Evolutionary conservation across 208 protist genomes (phyloP).

Genomic region (Acanthamoeba polyphaga): DNA sequence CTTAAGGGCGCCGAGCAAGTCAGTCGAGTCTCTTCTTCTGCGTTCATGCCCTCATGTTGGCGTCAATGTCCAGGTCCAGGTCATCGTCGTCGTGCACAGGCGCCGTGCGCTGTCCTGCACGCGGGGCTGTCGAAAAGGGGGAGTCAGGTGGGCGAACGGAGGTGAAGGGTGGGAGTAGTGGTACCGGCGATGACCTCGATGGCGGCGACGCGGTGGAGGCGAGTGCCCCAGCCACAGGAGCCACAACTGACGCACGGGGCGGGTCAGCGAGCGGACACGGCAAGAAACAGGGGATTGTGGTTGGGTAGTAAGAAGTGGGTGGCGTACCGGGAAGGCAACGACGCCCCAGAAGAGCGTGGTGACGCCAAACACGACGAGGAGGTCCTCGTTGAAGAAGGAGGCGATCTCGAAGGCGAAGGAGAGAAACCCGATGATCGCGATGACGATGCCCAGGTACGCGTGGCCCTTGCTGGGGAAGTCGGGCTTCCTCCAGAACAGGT

Average conservation of each 20-base stretch:
- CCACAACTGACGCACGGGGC: not conserved
- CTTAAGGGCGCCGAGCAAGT: not conserved
- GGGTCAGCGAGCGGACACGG: too few species aligned
- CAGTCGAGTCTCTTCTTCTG: not conserved
- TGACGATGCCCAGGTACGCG: slow-evolving; percentile 21
- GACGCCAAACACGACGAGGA: slow-evolving; percentile 19
- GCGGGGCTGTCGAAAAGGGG: not conserved
- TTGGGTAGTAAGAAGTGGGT: not conserved
- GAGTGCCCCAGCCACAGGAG: slow-evolving; percentile 24
- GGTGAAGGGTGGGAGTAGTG: not conserved
- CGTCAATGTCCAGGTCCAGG: slow-evolving; percentile 48
- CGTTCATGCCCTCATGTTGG: slow-evolving; percentile 49
- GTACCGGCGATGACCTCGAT: slow-evolving; percentile 15
- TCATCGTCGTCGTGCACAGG: slow-evolving; percentile 15
- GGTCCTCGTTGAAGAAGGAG: slow-evolving; percentile 39
- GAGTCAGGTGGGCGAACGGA: not conserved
- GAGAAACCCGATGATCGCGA: slow-evolving; percentile 1
- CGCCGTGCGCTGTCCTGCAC: not conserved
- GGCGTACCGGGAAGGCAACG: not conserved
- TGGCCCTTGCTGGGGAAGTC: slow-evolving; percentile 58
- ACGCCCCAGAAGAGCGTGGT: slow-evolving; percentile 57
- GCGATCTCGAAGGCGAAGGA: slow-evolving; percentile 28
- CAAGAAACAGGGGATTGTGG: not conserved
- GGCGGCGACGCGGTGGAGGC: slow-evolving; percentile 1
- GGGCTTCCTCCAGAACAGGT: slow-evolving; percentile 24